phyloP scores from a whole-genome alignment of 139 green algal genomes.

The Limnomonas spitsbergensis region DNA sequence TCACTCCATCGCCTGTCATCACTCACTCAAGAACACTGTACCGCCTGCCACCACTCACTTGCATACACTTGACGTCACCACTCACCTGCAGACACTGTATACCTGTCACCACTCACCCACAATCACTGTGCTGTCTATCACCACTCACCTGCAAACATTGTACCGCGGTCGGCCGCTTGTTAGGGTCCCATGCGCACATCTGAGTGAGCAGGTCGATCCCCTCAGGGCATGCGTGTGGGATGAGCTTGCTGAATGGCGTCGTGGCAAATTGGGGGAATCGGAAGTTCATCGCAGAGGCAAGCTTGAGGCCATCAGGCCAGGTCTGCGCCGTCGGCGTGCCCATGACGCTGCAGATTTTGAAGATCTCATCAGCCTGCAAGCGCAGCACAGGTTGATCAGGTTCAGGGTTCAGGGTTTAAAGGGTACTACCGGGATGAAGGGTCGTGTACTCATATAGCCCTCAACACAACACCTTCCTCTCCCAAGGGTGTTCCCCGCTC shows the following conservation, averaged over 20 bases:
- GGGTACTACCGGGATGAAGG: no score
- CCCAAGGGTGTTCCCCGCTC: no score
- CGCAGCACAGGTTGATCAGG: neutral
- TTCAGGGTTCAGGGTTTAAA: neutral
- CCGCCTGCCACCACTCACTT: no score
- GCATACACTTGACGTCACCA: no score
- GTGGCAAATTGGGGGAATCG: slow-evolving; percentile 43
- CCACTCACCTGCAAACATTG: slow-evolving; percentile 77
- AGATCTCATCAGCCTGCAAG: slow-evolving; percentile 85
- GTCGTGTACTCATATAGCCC: no score
- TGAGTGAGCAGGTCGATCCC: slow-evolving; percentile 84
- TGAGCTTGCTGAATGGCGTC: slow-evolving; percentile 28
- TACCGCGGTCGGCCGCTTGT: slow-evolving; percentile 74
- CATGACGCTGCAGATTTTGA: slow-evolving; percentile 89
- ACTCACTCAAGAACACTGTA: no score
- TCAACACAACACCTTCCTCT: no score
- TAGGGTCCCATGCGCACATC: slow-evolving; percentile 82
- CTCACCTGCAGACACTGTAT: neutral
- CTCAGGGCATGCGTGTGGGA: slow-evolving; percentile 74
- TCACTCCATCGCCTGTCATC: no score
- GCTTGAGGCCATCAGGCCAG: slow-evolving; percentile 84
- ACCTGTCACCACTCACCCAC: no score
- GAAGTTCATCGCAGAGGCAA: slow-evolving; percentile 84
- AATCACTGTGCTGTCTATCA: no score
- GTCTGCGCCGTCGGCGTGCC: slow-evolving; percentile 75